A percentile compares a stretch with the other conserved stretches of the same genome.
Conservation (phyloP, 2,329 filamentous ascomycete genomes). For the Fusarium pseudonygamai region DNA sequence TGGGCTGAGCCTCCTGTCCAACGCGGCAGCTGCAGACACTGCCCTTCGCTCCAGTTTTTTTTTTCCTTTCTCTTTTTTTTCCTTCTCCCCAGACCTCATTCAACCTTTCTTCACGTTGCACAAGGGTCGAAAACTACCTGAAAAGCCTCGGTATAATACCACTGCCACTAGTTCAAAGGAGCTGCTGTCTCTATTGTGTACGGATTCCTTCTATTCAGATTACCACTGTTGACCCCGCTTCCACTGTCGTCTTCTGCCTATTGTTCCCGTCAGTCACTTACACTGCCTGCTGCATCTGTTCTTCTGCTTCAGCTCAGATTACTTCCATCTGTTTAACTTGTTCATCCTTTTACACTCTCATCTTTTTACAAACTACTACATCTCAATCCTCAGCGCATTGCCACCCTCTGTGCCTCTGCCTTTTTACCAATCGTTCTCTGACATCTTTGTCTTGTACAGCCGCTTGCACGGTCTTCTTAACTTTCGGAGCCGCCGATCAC, state of each 20-base stretch:
- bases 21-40: slow-evolving; percentile 12
- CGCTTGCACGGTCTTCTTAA: slow-evolving; percentile 36
- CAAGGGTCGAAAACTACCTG: not conserved
- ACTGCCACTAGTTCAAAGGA: not conserved
- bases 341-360: not conserved
- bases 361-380: not conserved
- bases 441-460: slow-evolving; percentile 23
- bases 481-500: slow-evolving; percentile 37
- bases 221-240: slow-evolving; percentile 5
- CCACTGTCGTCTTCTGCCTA: not conserved
- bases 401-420: not conserved
- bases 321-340: not conserved
- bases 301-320: not conserved
- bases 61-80: not conserved
- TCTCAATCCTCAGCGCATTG: not conserved
- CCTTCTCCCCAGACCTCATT: not conserved
- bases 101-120: slow-evolving; percentile 8
- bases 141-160: slow-evolving; percentile 3
- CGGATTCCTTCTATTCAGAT: slow-evolving; percentile 4
- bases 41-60: slow-evolving; percentile 38
- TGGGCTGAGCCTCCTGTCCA: slow-evolving; percentile 28
- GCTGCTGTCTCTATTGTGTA: slow-evolving; percentile 12
- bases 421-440: slow-evolving; percentile 22
- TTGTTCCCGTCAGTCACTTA: slow-evolving; percentile 28
- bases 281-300: slow-evolving; percentile 11